phyloP scores from a whole-genome alignment of 352 stramenopile genomes.

The Phytophthora vignae region DNA sequence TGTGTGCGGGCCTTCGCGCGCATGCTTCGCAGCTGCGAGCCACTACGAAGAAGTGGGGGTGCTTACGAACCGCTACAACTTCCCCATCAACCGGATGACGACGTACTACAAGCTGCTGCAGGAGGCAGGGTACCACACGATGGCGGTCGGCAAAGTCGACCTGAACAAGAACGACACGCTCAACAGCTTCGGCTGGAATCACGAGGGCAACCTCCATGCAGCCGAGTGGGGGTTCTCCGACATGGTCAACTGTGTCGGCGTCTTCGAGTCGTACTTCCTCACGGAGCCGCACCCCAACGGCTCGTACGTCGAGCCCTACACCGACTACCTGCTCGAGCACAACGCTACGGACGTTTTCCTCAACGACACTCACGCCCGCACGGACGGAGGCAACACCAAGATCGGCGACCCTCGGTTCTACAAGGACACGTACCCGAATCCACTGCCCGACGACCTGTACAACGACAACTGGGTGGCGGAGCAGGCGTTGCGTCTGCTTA shows the following conservation, averaged over 20 bases:
- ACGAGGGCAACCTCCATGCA: constrained; percentile 33
- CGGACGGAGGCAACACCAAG: constrained; percentile 30
- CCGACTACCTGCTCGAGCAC: constrained; percentile 36
- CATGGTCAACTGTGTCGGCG: constrained; percentile 45
- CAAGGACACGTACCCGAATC: constrained; percentile 39
- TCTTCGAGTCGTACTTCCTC: constrained; percentile 37
- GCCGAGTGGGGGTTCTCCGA: constrained; percentile 40
- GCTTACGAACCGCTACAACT: constrained; percentile 44
- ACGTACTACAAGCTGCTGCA: constrained; percentile 47
- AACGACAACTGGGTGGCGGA: constrained; percentile 45
- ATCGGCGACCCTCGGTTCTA: constrained; percentile 35
- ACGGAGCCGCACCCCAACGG: constrained; percentile 29
- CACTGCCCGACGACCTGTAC: constrained; percentile 36
- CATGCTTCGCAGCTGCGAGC: constrained; percentile 39
- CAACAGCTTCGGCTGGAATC: constrained; percentile 42
- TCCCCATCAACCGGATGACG: constrained; percentile 41
- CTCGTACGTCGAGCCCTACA: constrained; percentile 45
- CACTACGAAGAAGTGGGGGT: constrained; percentile 48
- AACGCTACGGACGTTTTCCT: constrained; percentile 38
- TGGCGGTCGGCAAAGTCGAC: constrained; percentile 44
- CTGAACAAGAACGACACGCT: constrained; percentile 48
- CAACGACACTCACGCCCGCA: constrained; percentile 29
- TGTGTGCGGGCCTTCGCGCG: constrained; percentile 39
- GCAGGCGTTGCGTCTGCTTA: constrained; percentile 32
- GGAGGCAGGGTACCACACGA: constrained; percentile 44